Percentiles rank a stretch among this genome's conserved stretches.
These are phyloP conservation scores for Curvularia sp. DNA, from an alignment of 2,329 filamentous ascomycete species.

Conservation along the genomic window DNA sequence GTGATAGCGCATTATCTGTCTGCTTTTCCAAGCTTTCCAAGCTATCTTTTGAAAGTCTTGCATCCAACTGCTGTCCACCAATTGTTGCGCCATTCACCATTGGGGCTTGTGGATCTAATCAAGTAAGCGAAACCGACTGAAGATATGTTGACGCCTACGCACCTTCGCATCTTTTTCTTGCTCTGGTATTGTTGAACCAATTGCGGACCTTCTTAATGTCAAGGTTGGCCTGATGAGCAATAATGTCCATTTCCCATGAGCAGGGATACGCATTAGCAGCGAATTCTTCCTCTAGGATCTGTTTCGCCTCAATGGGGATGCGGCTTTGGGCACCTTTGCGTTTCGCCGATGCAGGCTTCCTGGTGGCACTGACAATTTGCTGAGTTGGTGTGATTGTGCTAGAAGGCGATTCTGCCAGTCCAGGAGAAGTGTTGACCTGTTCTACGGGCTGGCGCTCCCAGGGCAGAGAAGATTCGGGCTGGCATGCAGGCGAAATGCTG, in stretches of 20 bases:
- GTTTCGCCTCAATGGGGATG: constrained; percentile 41
- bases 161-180: constrained; percentile 43
- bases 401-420: background rate
- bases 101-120: constrained; percentile 16
- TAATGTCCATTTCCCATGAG: constrained; percentile 48
- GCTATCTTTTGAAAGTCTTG: constrained; percentile 42
- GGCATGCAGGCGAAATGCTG: background rate
- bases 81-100: constrained; percentile 12
- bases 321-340: constrained; percentile 43
- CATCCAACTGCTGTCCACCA: constrained; percentile 22
- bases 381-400: constrained; percentile 16
- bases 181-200: constrained; percentile 49
- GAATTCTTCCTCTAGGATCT: constrained; percentile 48
- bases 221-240: constrained; percentile 48
- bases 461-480: background rate
- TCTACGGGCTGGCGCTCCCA: background rate
- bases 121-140: constrained; percentile 8
- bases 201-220: constrained; percentile 47
- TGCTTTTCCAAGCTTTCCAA: constrained; percentile 40
- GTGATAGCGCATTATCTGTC: constrained; percentile 28
- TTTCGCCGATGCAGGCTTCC: constrained; percentile 46
- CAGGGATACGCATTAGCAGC: constrained; percentile 47
- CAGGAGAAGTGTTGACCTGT: background rate
- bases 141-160: background rate
- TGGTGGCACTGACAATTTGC: constrained; percentile 23